phyloP scores from a whole-genome alignment of 2,329 filamentous ascomycete species.

The Pseudocercospora pini-densiflorae region DNA sequence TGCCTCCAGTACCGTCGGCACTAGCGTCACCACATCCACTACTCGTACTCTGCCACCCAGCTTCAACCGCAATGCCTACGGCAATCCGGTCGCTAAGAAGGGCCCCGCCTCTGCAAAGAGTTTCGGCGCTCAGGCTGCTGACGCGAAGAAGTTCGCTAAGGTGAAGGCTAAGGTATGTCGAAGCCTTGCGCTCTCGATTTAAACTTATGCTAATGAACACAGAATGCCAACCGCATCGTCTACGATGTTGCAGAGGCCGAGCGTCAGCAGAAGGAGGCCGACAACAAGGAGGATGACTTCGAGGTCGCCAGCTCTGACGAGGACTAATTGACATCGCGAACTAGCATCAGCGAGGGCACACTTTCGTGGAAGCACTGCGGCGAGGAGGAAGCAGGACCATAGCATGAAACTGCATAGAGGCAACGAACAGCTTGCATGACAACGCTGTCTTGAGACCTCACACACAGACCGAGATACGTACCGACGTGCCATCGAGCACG shows the following conservation, averaged over 20 bases:
- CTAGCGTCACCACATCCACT: not conserved
- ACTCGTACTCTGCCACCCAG: not conserved
- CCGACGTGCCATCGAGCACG: not conserved
- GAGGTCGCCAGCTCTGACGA: not conserved
- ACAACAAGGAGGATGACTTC: not conserved
- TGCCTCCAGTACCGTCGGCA: not conserved
- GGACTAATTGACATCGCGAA: not conserved
- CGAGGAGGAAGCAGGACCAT: not conserved
- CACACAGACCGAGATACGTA: not conserved
- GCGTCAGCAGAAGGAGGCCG: not conserved
- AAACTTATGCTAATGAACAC: not conserved
- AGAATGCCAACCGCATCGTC: not conserved
- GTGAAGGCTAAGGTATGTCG: slow-evolving; percentile 9
- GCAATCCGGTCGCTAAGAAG: not conserved
- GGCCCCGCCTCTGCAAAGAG: not conserved
- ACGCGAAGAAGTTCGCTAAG: slow-evolving; percentile 15
- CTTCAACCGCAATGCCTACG: slow-evolving; percentile 16
- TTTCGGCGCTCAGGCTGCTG: not conserved
- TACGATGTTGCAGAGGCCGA: not conserved
- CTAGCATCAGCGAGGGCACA: not conserved
- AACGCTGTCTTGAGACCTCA: not conserved
- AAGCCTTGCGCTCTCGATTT: not conserved
- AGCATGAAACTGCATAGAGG: not conserved
- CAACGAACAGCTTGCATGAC: too few relatives aligned
- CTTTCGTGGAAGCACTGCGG: not conserved